Conservation (phyloP, 257 asterid species). For the Mitragyna speciosa region DNA sequence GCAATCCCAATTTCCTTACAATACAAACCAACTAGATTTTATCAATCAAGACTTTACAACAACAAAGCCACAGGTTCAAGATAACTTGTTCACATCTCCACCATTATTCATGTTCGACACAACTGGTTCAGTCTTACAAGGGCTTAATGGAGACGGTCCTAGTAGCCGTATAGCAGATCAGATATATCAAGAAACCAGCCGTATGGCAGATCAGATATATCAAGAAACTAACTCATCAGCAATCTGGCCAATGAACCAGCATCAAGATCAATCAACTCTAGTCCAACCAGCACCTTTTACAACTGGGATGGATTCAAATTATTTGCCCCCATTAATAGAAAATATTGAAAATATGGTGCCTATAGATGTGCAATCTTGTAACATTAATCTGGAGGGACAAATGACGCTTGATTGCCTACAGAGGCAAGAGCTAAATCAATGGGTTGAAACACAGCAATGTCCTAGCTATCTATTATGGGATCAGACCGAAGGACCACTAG, state of each 20-base stretch:
- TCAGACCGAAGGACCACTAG: conserved; percentile 48
- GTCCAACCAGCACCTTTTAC: conserved; percentile 22
- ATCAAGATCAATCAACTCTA: conserved; percentile 33
- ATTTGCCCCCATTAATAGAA: conserved; percentile 47
- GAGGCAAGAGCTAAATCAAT: conserved; percentile 48
- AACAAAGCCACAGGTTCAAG: conserved; percentile 36
- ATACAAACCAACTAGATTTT: conserved; percentile 37
- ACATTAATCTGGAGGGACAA: conserved; percentile 28
- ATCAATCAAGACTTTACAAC: conserved; percentile 46
- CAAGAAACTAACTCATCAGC: conserved; percentile 33
- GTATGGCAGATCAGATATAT: conserved; percentile 28
- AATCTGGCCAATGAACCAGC: conserved; percentile 46
- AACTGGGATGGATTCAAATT: conserved; percentile 26
- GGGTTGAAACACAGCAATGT: conserved; percentile 64
- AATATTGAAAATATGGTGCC: conserved; percentile 45
- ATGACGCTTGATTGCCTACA: conserved; percentile 44
- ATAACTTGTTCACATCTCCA: conserved; percentile 45
- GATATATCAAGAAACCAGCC: conserved; percentile 42
- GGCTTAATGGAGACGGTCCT: conserved; percentile 8
- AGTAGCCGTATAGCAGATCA: conserved; percentile 28
- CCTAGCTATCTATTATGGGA: conserved; percentile 75
- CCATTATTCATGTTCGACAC: conserved; percentile 63
- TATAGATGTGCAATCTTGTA: conserved; percentile 36
- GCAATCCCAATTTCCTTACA: conserved; percentile 36
- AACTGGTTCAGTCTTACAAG: conserved; percentile 21